These are phyloP conservation scores for Globisporangium uncinulatum DNA, from an alignment of 352 stramenopile species.

Conservation along the genomic window DNA sequence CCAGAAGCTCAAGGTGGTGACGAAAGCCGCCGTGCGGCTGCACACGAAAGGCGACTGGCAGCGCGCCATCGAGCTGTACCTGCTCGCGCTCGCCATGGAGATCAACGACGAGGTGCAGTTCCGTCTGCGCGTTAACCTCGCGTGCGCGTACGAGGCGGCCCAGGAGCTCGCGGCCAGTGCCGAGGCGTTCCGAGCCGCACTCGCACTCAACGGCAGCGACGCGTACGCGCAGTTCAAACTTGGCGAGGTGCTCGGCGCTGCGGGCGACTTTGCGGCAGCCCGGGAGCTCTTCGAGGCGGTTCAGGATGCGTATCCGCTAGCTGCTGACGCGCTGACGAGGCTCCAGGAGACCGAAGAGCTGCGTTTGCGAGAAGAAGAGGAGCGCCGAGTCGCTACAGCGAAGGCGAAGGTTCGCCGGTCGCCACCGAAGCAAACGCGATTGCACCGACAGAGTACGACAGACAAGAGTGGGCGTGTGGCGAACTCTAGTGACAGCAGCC, in stretches of 20 bases:
- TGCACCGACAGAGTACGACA: background rate
- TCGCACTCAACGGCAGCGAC: slow-evolving; percentile 38
- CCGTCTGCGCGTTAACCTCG: slow-evolving; percentile 61
- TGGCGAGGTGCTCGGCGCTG: slow-evolving; percentile 31
- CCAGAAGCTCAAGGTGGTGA: slow-evolving; percentile 79
- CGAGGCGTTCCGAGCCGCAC: slow-evolving; percentile 34
- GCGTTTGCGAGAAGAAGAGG: slow-evolving; percentile 20
- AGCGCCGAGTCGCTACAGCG: slow-evolving; percentile 19
- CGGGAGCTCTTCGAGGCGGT: slow-evolving; percentile 32
- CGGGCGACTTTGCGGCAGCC: slow-evolving; percentile 35
- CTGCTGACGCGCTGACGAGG: slow-evolving; percentile 32
- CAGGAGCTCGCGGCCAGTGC: slow-evolving; percentile 30
- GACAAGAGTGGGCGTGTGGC: background rate
- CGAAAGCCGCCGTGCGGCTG: slow-evolving; percentile 60
- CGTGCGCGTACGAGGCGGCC: slow-evolving; percentile 46
- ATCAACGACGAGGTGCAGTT: slow-evolving; percentile 55
- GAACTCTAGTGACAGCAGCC: background rate
- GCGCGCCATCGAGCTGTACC: slow-evolving; percentile 65
- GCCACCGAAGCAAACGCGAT: slow-evolving; percentile 19
- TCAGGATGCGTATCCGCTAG: slow-evolving; percentile 42
- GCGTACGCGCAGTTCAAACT: slow-evolving; percentile 60
- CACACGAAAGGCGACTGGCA: slow-evolving; percentile 60
- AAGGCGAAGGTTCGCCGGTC: slow-evolving; percentile 23
- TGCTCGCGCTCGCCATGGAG: slow-evolving; percentile 48
- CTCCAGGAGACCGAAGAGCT: slow-evolving; percentile 23